Conservation (phyloP, 371 early-diverging fungal species). For the Rhizomucor miehei region DNA sequence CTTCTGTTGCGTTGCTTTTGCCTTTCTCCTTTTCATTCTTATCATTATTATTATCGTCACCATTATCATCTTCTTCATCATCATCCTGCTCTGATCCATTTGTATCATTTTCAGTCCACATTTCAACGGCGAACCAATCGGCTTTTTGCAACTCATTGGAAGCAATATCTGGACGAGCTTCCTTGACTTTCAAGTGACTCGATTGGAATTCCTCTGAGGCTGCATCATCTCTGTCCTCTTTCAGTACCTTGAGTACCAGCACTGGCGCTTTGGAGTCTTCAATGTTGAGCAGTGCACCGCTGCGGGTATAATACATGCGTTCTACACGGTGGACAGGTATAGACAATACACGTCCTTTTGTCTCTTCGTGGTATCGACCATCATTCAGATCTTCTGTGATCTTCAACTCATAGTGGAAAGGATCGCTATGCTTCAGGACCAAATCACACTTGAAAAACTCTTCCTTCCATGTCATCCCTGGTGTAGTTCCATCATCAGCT, state of each 20-base stretch:
- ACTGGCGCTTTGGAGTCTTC: conserved; percentile 68
- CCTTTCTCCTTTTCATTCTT: neutral
- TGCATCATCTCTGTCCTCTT: conserved; percentile 4
- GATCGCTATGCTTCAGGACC: conserved; percentile 9
- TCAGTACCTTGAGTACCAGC: conserved; percentile 61
- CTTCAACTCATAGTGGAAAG: conserved; percentile 42
- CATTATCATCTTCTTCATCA: conserved; percentile 14
- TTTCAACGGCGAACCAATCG: conserved; percentile 42
- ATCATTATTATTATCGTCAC: conserved; percentile 8
- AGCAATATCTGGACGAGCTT: conserved; percentile 24
- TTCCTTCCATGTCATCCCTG: conserved; percentile 74
- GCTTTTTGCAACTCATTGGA: conserved; percentile 30
- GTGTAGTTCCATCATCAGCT: neutral
- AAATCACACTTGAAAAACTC: conserved; percentile 52
- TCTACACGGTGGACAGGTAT: conserved; percentile 12
- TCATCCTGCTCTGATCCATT: conserved; percentile 17
- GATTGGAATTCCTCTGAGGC: conserved; percentile 1
- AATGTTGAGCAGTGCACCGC: conserved; percentile 68
- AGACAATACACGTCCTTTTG: conserved; percentile 7
- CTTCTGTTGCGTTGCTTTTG: neutral
- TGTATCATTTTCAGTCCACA: conserved; percentile 20
- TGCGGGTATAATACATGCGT: conserved; percentile 67
- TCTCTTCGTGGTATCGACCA: conserved; percentile 70
- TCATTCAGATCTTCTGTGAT: conserved; percentile 65
- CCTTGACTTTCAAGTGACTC: conserved; percentile 18